Evolutionary conservation across 495 filamentous ascomycete genomes (phyloP).

Genomic region (Viridothelium virens): DNA sequence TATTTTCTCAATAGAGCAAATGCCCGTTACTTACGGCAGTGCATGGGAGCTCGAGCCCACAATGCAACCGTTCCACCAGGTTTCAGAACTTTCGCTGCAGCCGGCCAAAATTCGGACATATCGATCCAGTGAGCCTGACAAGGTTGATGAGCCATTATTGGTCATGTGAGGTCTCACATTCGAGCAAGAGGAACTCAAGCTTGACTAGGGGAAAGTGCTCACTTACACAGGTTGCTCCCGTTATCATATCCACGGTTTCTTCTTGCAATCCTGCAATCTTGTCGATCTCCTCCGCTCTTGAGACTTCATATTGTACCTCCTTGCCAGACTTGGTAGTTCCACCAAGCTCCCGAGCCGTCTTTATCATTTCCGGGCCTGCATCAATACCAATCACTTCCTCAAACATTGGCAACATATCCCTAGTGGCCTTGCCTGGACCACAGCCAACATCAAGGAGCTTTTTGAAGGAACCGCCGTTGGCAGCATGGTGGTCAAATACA

Average conservation of each 20-base stretch:
- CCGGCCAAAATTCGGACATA: conserved; percentile 53
- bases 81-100: conserved; percentile 48
- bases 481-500: conserved; percentile 43
- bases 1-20: conserved; percentile 24
- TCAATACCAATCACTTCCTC: conserved; percentile 46
- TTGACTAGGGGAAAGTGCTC: neutral
- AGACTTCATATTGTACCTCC: conserved; percentile 40
- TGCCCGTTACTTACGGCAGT: conserved; percentile 25
- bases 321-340: conserved; percentile 29
- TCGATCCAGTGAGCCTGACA: conserved; percentile 54
- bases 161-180: no score
- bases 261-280: conserved; percentile 23
- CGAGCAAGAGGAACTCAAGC: no score
- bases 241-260: conserved; percentile 46
- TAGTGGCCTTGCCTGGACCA: conserved; percentile 45
- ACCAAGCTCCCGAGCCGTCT: conserved; percentile 36
- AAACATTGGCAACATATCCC: conserved; percentile 39
- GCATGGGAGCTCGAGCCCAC: conserved; percentile 36
- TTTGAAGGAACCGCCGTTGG: conserved; percentile 42
- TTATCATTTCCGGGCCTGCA: conserved; percentile 48
- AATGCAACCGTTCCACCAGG: conserved; percentile 51
- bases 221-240: conserved; percentile 34
- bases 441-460: conserved; percentile 50
- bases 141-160: neutral
- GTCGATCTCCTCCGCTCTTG: conserved; percentile 42